A percentile compares a stretch with the other conserved stretches of the same genome.
Conservation (phyloP, 2,329 filamentous ascomycete genomes). For the Fusarium mexicanum region DNA sequence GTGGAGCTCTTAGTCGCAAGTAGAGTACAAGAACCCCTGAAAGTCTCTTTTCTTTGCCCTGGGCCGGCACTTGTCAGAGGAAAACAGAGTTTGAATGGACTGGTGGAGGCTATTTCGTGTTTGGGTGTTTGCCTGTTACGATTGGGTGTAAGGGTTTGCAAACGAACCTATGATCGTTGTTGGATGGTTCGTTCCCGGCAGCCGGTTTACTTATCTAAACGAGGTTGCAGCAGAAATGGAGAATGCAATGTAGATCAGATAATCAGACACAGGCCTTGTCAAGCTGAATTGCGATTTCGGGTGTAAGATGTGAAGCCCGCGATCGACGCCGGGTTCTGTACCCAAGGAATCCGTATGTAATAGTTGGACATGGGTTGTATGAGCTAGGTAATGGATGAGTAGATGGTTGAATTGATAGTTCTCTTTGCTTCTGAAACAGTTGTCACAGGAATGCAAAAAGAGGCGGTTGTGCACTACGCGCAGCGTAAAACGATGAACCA, state of each 20-base stretch:
- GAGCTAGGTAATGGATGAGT: neutral
- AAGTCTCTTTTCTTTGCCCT: neutral
- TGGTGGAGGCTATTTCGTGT: neutral
- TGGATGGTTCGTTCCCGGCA: neutral
- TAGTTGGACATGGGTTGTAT: neutral
- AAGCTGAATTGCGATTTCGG: neutral
- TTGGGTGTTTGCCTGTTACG: neutral
- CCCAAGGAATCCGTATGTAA: neutral
- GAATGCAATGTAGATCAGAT: constrained; percentile 6
- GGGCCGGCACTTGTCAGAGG: constrained; percentile 3
- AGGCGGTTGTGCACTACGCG: neutral
- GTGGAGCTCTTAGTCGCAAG: neutral
- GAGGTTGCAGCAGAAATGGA: neutral
- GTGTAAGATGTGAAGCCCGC: neutral
- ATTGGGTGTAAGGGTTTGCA: neutral
- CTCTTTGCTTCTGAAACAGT: neutral
- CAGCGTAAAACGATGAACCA: neutral
- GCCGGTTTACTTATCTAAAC: neutral
- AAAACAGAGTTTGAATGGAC: constrained; percentile 11
- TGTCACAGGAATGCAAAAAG: constrained; percentile 10
- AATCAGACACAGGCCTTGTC: neutral
- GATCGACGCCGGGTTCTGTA: neutral
- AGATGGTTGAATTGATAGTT: neutral
- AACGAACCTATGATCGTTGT: neutral
- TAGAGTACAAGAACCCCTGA: neutral